A percentile compares a stretch with the other conserved stretches of the same genome.
phyloP scores from a whole-genome alignment of 177 flowering plant genomes.

The Telopea speciosissima region DNA sequence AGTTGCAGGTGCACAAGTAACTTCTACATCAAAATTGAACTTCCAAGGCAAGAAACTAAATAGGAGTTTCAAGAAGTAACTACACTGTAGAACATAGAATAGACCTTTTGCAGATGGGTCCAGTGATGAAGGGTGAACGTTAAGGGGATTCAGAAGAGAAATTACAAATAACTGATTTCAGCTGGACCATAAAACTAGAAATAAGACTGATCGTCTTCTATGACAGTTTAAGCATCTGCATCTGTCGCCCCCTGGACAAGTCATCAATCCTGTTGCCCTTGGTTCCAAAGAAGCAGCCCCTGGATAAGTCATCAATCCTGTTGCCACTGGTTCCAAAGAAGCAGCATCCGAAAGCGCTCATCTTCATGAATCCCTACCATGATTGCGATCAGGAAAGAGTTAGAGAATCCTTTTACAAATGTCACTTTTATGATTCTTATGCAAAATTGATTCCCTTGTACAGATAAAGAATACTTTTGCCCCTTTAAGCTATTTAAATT shows the following conservation, averaged over 20 bases:
- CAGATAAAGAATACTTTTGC: not conserved
- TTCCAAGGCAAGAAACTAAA: not conserved
- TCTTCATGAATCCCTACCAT: slow-evolving; percentile 21
- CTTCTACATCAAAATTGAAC: not conserved
- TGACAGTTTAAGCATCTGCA: slow-evolving; percentile 11
- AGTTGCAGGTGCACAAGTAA: slow-evolving; percentile 4
- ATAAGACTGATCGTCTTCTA: not conserved
- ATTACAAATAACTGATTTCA: not conserved
- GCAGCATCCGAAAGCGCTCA: slow-evolving; percentile 16
- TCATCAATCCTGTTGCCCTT: not conserved
- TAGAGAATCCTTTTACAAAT: not conserved
- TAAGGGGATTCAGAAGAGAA: not conserved
- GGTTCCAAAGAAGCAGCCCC: no score
- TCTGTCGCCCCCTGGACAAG: slow-evolving; percentile 6
- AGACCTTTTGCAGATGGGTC: not conserved
- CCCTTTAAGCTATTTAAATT: not conserved
- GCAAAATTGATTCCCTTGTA: not conserved
- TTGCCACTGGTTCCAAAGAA: slow-evolving; percentile 6
- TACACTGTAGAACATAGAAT: not conserved
- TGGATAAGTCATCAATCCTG: slow-evolving; percentile 5
- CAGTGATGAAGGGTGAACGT: not conserved
- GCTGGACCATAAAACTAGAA: slow-evolving; percentile 1
- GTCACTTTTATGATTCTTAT: not conserved
- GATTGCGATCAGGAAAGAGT: slow-evolving; percentile 6
- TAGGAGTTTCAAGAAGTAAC: slow-evolving; percentile 1